Conservation (phyloP, 345 rosid genomes). For the Nasturtium officinale region DNA sequence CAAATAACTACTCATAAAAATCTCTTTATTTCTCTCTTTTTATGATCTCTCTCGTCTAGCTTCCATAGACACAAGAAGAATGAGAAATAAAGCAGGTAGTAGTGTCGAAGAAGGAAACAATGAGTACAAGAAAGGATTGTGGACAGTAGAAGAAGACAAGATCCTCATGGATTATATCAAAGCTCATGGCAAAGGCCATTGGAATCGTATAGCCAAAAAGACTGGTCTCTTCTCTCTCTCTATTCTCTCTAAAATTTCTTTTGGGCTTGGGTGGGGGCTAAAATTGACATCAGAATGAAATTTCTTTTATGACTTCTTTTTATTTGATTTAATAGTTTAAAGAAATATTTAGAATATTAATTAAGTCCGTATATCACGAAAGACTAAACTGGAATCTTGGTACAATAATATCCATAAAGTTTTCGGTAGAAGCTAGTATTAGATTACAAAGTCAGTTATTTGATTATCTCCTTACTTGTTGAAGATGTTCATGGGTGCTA, state of each 20-base stretch:
- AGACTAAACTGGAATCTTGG: no score
- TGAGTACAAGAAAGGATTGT: conserved; percentile 53
- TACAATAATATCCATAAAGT: neutral
- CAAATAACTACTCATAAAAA: conserved; percentile 10
- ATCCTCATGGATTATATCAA: conserved; percentile 56
- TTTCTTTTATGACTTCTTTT: neutral
- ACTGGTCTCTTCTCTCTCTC: conserved; percentile 47
- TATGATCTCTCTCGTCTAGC: conserved; percentile 27
- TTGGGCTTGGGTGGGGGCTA: neutral
- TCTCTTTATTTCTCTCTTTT: conserved; percentile 26
- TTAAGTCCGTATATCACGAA: neutral
- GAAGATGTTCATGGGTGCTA: neutral
- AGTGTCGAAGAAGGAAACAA: conserved; percentile 38
- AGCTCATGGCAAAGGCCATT: conserved; percentile 64
- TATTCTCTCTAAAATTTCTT: neutral
- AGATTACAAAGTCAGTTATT: neutral
- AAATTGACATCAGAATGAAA: neutral
- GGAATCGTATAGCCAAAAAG: conserved; percentile 58
- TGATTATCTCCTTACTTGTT: neutral
- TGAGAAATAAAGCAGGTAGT: conserved; percentile 38
- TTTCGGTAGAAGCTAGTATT: neutral
- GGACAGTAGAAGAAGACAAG: conserved; percentile 56
- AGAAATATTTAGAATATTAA: no score
- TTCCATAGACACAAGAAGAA: conserved; percentile 26
- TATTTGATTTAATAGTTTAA: neutral